A percentile compares a stretch with the other conserved stretches of the same genome.
phyloP scores from a whole-genome alignment of 495 filamentous ascomycete genomes.

The Hypoxylon intermedium region DNA sequence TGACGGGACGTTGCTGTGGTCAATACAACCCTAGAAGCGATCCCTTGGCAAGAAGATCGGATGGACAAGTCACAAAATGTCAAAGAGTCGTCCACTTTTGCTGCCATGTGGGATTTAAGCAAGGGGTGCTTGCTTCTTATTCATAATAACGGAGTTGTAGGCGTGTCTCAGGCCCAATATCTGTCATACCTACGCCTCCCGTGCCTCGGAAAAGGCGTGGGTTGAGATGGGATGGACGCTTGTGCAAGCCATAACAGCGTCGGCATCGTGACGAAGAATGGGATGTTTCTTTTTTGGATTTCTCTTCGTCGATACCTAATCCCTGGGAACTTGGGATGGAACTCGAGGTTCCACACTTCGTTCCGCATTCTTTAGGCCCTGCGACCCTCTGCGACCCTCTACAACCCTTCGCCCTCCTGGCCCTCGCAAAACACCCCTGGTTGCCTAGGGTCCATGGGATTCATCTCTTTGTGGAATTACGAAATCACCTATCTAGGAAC shows the following conservation, averaged over 20 bases:
- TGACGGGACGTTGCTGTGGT: conserved; percentile 16
- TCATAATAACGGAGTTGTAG: neutral
- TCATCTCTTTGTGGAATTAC: conserved; percentile 39
- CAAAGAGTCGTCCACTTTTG: conserved; percentile 21
- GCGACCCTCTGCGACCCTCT: conserved; percentile 24
- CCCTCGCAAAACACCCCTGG: conserved; percentile 15
- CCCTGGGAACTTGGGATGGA: conserved; percentile 18
- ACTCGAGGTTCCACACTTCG: conserved; percentile 26
- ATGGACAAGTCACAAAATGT: conserved; percentile 26
- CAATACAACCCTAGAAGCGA: conserved; percentile 38
- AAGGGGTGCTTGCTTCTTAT: conserved; percentile 27
- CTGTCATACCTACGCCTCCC: conserved; percentile 25
- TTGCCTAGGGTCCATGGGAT: conserved; percentile 25
- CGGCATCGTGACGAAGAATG: conserved; percentile 18
- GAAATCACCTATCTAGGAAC: conserved; percentile 29
- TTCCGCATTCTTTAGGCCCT: conserved; percentile 26
- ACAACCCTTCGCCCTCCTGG: conserved; percentile 26
- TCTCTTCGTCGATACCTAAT: conserved; percentile 17
- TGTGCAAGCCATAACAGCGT: conserved; percentile 27
- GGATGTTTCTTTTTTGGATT: conserved; percentile 8
- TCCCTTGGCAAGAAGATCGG: conserved; percentile 44
- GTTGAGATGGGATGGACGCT: neutral
- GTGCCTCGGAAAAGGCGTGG: conserved; percentile 10
- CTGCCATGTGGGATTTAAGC: conserved; percentile 23
- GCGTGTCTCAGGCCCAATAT: conserved; percentile 32